phyloP scores from a whole-genome alignment of 2,329 filamentous ascomycete genomes.

The Septoria linicola region DNA sequence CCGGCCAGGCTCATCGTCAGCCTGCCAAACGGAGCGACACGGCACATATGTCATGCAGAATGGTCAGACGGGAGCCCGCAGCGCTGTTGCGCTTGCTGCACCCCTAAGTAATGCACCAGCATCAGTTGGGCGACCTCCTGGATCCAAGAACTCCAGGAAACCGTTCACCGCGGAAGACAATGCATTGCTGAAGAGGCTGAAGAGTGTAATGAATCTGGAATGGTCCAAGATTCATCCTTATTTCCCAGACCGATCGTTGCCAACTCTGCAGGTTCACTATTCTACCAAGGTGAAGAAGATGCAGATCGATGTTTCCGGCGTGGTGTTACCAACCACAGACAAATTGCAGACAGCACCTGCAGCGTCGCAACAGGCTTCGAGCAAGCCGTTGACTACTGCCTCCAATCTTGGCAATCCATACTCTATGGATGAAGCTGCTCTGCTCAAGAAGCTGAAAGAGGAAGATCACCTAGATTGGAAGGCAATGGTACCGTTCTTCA shows the following conservation, averaged over 20 bases:
- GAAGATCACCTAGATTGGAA: conserved; percentile 40
- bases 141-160: not conserved
- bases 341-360: too few relatives aligned
- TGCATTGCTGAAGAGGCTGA: conserved; percentile 42
- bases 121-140: not conserved
- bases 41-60: too few relatives aligned
- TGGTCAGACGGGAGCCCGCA: too few relatives aligned
- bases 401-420: conserved; percentile 23
- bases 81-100: not conserved
- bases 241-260: conserved; percentile 37
- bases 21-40: too few relatives aligned
- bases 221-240: conserved; percentile 41
- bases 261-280: conserved; percentile 34
- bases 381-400: not conserved
- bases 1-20: too few relatives aligned
- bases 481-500: conserved; percentile 39
- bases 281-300: conserved; percentile 20
- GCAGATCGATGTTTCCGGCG: conserved; percentile 1
- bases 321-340: not conserved
- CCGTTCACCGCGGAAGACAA: conserved; percentile 35
- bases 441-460: conserved; percentile 45
- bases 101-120: not conserved
- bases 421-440: conserved; percentile 33
- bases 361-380: too few relatives aligned
- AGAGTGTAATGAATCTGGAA: conserved; percentile 39